phyloP scores from a whole-genome alignment of 2,329 filamentous ascomycete species.

The Phaeoacremonium minimum region DNA sequence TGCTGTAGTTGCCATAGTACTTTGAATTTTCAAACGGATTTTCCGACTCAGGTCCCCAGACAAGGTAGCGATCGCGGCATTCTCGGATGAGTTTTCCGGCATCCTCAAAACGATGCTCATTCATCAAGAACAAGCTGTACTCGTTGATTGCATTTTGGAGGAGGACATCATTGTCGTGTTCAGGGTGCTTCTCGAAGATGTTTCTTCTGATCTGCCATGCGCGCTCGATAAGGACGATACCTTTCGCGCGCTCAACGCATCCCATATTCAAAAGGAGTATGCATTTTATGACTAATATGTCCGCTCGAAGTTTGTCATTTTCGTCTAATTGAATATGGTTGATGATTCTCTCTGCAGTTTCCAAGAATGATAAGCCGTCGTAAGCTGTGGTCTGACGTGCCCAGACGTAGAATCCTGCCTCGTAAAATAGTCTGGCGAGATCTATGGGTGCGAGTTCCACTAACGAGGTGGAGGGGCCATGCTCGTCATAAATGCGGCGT shows the following conservation, averaged over 20 bases:
- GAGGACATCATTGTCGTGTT: conserved; percentile 10
- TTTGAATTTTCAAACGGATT: conserved; percentile 15
- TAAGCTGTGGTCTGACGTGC: conserved; percentile 4
- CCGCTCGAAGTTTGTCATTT: conserved; percentile 7
- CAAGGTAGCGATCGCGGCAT: conserved; percentile 8
- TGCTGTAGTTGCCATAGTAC: conserved; percentile 12
- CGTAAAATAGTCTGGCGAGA: conserved; percentile 12
- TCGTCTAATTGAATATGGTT: conserved; percentile 3
- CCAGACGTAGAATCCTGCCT: conserved; percentile 13
- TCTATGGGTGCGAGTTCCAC: conserved; percentile 5
- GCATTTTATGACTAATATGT: conserved; percentile 12
- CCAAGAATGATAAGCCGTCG: conserved; percentile 8
- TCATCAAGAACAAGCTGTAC: conserved; percentile 10
- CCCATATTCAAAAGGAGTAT: conserved; percentile 9
- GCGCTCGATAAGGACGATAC: conserved; percentile 3
- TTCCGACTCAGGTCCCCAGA: conserved; percentile 10
- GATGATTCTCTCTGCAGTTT: conserved; percentile 10
- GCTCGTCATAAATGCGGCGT: conserved; percentile 3
- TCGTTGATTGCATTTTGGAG: conserved; percentile 13
- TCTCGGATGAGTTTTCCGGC: conserved; percentile 8
- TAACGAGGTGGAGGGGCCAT: conserved; percentile 1
- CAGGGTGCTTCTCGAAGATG: conserved; percentile 4
- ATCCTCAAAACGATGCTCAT: conserved; percentile 12
- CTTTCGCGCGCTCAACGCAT: conserved; percentile 2
- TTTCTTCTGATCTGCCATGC: conserved; percentile 8